Evolutionary conservation across 1,284 basidiomycete genomes (phyloP).

Genomic region (Nidula niveotomentosa): DNA sequence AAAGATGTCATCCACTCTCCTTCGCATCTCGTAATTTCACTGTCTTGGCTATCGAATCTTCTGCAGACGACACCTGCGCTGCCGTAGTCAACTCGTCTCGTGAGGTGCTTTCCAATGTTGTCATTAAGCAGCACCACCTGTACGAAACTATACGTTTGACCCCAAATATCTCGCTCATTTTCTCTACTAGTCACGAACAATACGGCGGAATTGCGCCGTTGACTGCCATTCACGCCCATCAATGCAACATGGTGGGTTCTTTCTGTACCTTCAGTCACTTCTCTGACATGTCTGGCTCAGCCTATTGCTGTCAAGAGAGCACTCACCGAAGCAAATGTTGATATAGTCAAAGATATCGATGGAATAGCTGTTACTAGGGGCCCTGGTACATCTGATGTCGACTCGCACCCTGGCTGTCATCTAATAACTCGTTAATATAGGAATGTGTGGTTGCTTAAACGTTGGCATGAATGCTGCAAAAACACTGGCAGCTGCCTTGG

Average conservation of each 20-base stretch:
- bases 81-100: conserved; percentile 74
- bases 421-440: conserved; percentile 26
- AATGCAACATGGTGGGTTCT: conserved; percentile 65
- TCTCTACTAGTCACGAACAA: conserved; percentile 49
- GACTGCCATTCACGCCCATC: conserved; percentile 74
- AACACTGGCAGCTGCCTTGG: conserved; percentile 72
- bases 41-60: conserved; percentile 82
- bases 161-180: not conserved
- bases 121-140: conserved; percentile 75
- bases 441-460: conserved; percentile 79
- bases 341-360: conserved; percentile 62
- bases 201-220: conserved; percentile 87
- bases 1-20: not conserved
- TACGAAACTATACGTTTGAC: conserved; percentile 23
- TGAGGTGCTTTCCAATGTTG: conserved; percentile 77
- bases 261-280: not conserved
- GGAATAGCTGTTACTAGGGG: conserved; percentile 92
- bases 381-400: conserved; percentile 53
- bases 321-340: conserved; percentile 60
- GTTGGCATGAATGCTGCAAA: conserved; percentile 81
- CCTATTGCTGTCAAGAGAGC: conserved; percentile 74
- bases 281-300: conserved; percentile 35
- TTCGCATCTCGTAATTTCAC: conserved; percentile 38
- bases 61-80: conserved; percentile 90
- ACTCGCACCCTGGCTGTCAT: no score